Base-by-base conservation (phyloP, 2,329 filamentous ascomycete genomes). In the Aspergillus latus region DNA sequence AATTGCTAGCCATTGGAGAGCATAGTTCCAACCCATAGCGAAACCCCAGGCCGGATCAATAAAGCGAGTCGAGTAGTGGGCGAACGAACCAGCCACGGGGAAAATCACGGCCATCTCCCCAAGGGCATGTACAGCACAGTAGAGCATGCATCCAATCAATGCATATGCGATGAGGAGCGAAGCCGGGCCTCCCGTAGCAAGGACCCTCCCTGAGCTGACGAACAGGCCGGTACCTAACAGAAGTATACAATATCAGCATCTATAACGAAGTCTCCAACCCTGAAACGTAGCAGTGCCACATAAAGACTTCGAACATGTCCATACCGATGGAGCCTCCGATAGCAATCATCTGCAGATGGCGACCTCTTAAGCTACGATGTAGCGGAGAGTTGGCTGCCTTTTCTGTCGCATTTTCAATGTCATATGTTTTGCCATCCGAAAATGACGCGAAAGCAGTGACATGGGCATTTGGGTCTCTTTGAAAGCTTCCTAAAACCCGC, bases 271-370 rank as follows among this genome's bases (percentile, higher is more conserved):
- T 34, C 34, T 36, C 28, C 34, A 48, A 5, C 28, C 13, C 15
- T n/a, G 10, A 9, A 37, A 15, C 42, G 10, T 16, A 1, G 6
- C 29, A 11, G 26, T 28, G n/a, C 8, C 26, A 45, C 26, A 45
- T 45, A 6, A 15, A 30, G 36, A 30, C 32, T 36, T 16, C 2
- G 16, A 15, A 11, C 7, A 16, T 52, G 42, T 16, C 9, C 73
- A 54, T 77, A 84, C 89, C 89, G 66, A 96, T 96, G 9, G 89
- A 93, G 43, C 92, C 92, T 65, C 92, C 92, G 64, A 97, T 96
- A 11, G 93, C 93, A 79, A 97, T 97, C 93, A 97, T 97, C 78
- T 97, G 92, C 70, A 97, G 71, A 78, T 97, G 93, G 47, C 92
- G 82, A 16, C 87, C 86, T 75, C 95, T 94, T 64, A 96, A 76